phyloP scores from a whole-genome alignment of 192 early-diverging fungal genomes.

The Dissophora globulifera region DNA sequence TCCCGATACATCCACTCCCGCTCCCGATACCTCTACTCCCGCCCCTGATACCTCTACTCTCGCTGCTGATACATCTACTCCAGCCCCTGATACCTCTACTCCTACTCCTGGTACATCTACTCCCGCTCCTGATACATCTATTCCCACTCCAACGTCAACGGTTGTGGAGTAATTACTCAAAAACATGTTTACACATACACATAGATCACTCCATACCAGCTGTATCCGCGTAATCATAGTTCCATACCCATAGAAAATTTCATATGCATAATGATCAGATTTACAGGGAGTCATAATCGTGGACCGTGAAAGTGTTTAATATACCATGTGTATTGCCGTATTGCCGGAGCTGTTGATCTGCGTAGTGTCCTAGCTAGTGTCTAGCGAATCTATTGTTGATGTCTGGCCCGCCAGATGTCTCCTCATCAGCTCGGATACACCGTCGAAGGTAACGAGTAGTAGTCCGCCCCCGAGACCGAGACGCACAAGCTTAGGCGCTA shows the following conservation, averaged over 20 bases:
- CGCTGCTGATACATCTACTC: no score
- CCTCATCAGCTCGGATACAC: constrained; percentile 81
- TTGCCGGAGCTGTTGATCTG: no score
- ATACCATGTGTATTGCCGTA: no score
- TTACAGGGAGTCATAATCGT: no score
- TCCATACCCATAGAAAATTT: no score
- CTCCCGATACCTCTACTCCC: no score
- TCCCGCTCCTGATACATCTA: neutral
- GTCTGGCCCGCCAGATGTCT: constrained; percentile 9
- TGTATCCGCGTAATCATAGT: no score
- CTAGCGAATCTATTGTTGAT: no score
- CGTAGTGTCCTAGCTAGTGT: no score
- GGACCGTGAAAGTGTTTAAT: no score
- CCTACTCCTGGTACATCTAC: constrained; percentile 15
- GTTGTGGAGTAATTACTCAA: constrained; percentile 25
- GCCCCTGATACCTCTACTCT: neutral
- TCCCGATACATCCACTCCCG: neutral
- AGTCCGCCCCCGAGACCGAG: constrained; percentile 85
- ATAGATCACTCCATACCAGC: no score
- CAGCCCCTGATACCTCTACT: neutral
- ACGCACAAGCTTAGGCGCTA: constrained; percentile 89
- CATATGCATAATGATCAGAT: no score
- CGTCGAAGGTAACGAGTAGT: constrained; percentile 86
- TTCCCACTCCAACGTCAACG: constrained; percentile 2
- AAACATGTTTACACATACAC: neutral